Evolutionary conservation across 2,329 filamentous ascomycete genomes (phyloP).

Genomic region (Phyllosticta citriasiana): DNA sequence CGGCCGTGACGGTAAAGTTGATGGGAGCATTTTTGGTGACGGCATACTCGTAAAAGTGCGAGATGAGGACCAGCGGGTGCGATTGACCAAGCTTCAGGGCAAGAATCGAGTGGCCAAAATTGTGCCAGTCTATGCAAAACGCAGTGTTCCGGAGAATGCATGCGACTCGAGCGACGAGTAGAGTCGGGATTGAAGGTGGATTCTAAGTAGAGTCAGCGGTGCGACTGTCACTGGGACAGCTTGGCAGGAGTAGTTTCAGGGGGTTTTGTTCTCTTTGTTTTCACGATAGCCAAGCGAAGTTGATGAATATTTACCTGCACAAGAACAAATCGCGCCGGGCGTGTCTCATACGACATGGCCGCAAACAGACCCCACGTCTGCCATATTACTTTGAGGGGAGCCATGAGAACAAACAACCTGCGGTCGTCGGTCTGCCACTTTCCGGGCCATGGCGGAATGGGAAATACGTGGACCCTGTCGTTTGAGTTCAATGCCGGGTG

Average conservation of each 20-base stretch:
- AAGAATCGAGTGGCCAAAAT: constrained; percentile 93
- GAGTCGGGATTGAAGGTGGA: constrained; percentile 85
- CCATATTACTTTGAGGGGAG: constrained; percentile 76
- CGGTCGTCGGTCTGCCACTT: constrained; percentile 57
- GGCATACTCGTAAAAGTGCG: constrained; percentile 65
- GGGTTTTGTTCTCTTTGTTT: not conserved
- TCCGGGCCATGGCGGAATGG: constrained; percentile 58
- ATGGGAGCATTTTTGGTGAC: constrained; percentile 59
- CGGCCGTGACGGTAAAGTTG: constrained; percentile 81
- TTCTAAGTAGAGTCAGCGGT: constrained; percentile 48
- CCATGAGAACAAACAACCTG: constrained; percentile 66
- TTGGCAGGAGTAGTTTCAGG: not conserved
- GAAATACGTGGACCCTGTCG: constrained; percentile 58
- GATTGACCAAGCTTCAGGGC: constrained; percentile 51
- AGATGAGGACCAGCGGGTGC: constrained; percentile 69
- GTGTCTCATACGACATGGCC: constrained; percentile 62
- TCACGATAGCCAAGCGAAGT: not conserved
- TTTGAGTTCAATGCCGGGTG: constrained; percentile 67
- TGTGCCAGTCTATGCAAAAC: constrained; percentile 95
- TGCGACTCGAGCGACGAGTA: constrained; percentile 63
- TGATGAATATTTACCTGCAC: constrained; percentile 49
- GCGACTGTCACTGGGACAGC: not conserved
- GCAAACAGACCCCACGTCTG: constrained; percentile 64
- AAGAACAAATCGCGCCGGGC: constrained; percentile 74
- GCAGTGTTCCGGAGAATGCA: constrained; percentile 69